phyloP scores from a whole-genome alignment of 768 basidiomycete genomes.

The Podaxis carcinomalis region DNA sequence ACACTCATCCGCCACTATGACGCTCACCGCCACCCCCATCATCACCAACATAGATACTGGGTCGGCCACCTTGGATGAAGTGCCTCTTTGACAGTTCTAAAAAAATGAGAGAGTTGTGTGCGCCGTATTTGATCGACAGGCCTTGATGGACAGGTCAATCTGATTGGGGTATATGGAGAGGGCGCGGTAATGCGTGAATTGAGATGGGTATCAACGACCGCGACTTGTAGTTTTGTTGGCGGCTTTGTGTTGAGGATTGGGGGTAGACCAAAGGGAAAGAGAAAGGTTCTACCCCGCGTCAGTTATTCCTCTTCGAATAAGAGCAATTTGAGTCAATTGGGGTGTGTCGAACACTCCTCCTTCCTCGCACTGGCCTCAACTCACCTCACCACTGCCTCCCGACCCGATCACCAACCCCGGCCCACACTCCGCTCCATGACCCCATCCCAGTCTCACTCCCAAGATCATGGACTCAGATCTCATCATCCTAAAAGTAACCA shows the following conservation, averaged over 20 bases:
- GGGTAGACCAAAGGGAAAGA: neutral
- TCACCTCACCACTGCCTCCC: neutral
- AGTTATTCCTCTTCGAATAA: neutral
- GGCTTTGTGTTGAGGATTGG: neutral
- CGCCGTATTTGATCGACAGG: neutral
- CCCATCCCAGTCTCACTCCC: neutral
- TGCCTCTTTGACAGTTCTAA: neutral
- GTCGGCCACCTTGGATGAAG: neutral
- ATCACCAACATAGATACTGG: neutral
- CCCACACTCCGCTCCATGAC: neutral
- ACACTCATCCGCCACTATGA: constrained; percentile 5
- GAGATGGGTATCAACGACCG: neutral
- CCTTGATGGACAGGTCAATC: too few species aligned
- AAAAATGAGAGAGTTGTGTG: neutral
- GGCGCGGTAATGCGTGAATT: too few species aligned
- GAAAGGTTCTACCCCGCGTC: neutral
- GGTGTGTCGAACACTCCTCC: neutral
- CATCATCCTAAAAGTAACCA: neutral
- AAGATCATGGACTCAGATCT: neutral
- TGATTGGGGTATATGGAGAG: too few species aligned
- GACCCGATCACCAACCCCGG: neutral
- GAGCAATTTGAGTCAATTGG: neutral
- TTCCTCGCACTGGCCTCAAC: neutral
- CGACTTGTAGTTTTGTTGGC: neutral
- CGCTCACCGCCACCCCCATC: constrained; percentile 1